A percentile compares a stretch with the other conserved stretches of the same genome.
phyloP scores from a whole-genome alignment of 371 early-diverging fungal species.

The Actinomortierella ambigua region DNA sequence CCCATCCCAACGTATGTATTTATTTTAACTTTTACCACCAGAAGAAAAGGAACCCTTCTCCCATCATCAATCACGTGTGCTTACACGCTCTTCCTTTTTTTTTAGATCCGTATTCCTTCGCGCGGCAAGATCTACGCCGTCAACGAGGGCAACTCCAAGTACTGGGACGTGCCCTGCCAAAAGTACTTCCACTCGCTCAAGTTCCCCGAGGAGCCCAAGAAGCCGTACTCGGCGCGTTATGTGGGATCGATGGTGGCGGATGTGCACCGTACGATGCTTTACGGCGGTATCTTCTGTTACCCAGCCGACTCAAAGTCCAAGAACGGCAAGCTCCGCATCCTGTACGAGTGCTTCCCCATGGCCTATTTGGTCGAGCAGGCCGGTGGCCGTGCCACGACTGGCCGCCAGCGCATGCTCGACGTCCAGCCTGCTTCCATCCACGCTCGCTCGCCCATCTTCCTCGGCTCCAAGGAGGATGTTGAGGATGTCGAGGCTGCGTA shows the following conservation, averaged over 20 bases:
- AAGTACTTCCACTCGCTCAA: slow-evolving; percentile 90
- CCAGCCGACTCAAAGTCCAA: slow-evolving; percentile 88
- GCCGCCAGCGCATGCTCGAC: slow-evolving; percentile 83
- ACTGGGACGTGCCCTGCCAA: slow-evolving; percentile 89
- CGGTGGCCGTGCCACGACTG: slow-evolving; percentile 93
- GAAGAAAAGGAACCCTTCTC: slow-evolving; percentile 3
- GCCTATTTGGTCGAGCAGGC: slow-evolving; percentile 93
- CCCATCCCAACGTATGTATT: slow-evolving; percentile 80
- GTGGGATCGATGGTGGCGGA: slow-evolving; percentile 99
- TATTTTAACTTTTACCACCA: background rate
- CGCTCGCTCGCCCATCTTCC: slow-evolving; percentile 90
- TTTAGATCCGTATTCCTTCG: slow-evolving; percentile 74
- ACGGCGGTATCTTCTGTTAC: slow-evolving; percentile 90
- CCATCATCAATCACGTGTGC: slow-evolving; percentile 7
- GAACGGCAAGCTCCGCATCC: slow-evolving; percentile 92
- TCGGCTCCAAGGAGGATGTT: slow-evolving; percentile 93
- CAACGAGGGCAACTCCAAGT: slow-evolving; percentile 96
- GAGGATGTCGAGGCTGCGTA: slow-evolving; percentile 73
- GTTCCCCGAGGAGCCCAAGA: slow-evolving; percentile 70
- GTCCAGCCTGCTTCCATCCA: slow-evolving; percentile 89
- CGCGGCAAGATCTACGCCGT: slow-evolving; percentile 97
- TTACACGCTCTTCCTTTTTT: background rate
- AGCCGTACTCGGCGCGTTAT: slow-evolving; percentile 96
- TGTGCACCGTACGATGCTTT: slow-evolving; percentile 96
- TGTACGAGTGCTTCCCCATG: slow-evolving; percentile 99